Conservation (phyloP, 805 yeast genomes). For the Debaryomyces maramus region DNA sequence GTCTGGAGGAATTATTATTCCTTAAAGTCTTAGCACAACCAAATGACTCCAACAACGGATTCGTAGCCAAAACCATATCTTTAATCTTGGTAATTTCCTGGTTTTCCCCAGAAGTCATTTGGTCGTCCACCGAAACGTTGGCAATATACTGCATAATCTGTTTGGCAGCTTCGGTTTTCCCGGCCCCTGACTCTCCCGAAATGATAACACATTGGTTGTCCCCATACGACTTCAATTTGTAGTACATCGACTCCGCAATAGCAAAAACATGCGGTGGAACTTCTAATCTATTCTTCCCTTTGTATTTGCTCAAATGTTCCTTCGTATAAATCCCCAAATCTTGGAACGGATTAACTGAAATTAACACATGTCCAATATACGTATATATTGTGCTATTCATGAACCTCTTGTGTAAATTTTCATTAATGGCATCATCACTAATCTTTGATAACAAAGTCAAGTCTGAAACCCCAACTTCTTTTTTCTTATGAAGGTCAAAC, state of each 20-base stretch:
- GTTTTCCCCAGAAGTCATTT: constrained; percentile 41
- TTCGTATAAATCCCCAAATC: constrained; percentile 95
- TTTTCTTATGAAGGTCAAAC: constrained; percentile 82
- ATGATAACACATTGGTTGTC: constrained; percentile 97
- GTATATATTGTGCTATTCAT: constrained; percentile 89
- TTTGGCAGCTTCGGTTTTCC: constrained; percentile 97
- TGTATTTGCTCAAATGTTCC: constrained; percentile 69
- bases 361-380: constrained; percentile 90
- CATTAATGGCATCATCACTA: constrained; percentile 89
- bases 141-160: constrained; percentile 97
- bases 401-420: constrained; percentile 85
- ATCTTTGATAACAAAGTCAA: constrained; percentile 85
- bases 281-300: constrained; percentile 91
- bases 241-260: constrained; percentile 95
- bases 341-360: constrained; percentile 94
- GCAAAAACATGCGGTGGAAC: constrained; percentile 98
- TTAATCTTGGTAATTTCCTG: constrained; percentile 81
- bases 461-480: constrained; percentile 98
- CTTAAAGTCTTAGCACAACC: constrained; percentile 93
- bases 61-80: constrained; percentile 97
- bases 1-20: constrained; percentile 87
- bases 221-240: constrained; percentile 88
- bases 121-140: constrained; percentile 66
- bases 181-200: constrained; percentile 97
- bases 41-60: constrained; percentile 85